Evolutionary conservation across 2,329 filamentous ascomycete genomes (phyloP).

Genomic region (Rhynchosporium agropyri): DNA sequence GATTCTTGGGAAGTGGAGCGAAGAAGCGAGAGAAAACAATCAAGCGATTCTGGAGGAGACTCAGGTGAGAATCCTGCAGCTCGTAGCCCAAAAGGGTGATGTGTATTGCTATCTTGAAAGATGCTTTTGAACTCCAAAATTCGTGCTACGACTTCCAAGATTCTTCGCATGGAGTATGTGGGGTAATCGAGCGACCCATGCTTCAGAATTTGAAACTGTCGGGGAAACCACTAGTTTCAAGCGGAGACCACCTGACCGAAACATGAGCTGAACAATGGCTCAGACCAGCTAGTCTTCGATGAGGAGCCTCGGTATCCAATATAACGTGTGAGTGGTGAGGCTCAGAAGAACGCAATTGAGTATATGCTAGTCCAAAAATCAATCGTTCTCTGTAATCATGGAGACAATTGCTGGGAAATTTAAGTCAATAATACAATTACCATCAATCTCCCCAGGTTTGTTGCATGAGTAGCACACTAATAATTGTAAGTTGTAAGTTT

Average conservation of each 20-base stretch:
- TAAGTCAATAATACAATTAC: no score
- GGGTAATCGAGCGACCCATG: background rate
- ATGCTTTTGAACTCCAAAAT: background rate
- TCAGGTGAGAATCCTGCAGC: background rate
- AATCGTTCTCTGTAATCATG: no score
- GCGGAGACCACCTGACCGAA: background rate
- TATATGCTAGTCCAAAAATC: no score
- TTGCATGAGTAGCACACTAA: no score
- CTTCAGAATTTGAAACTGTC: background rate
- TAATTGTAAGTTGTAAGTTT: no score
- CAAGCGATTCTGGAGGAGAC: background rate
- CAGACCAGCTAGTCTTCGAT: background rate
- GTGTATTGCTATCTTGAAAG: background rate
- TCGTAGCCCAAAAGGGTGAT: background rate
- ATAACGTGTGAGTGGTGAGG: no score
- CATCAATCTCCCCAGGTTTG: no score
- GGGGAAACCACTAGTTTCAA: slow-evolving; percentile 1
- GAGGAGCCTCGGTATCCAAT: no score
- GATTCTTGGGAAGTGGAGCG: background rate
- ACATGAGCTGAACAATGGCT: background rate
- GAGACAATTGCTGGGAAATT: no score
- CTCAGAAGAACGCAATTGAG: no score
- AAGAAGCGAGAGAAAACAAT: background rate
- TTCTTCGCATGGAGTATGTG: background rate
- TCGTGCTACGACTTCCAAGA: background rate